These are phyloP conservation scores for Xerocomellus intermedius DNA, from an alignment of 768 basidiomycete genomes.

Conservation along the genomic window DNA sequence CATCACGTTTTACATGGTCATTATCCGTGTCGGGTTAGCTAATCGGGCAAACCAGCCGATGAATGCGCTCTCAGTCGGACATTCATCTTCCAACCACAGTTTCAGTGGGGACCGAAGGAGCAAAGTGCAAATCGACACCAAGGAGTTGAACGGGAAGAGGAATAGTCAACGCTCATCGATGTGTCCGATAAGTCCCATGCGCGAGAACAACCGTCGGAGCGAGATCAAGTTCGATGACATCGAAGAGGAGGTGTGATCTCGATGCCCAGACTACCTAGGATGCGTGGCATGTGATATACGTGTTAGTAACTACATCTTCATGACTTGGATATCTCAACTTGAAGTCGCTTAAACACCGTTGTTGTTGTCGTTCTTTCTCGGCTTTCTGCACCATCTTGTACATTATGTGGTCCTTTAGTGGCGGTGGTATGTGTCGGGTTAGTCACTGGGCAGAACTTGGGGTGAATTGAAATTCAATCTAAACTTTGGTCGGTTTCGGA, in stretches of 20 bases:
- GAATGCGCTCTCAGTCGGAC: background rate
- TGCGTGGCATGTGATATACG: background rate
- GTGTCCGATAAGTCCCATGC: background rate
- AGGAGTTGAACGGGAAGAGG: background rate
- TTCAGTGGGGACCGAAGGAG: background rate
- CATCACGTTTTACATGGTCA: conserved; percentile 44
- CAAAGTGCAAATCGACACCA: conserved; percentile 5
- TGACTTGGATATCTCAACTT: background rate
- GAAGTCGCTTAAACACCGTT: background rate
- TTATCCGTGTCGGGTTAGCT: conserved; percentile 35
- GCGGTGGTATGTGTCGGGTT: no score
- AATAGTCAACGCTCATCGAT: background rate
- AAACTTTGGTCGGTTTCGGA: background rate
- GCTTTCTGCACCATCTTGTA: background rate
- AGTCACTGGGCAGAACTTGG: background rate
- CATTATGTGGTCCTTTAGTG: background rate
- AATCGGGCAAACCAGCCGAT: background rate
- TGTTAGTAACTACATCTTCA: background rate
- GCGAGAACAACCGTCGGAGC: background rate
- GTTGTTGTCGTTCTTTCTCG: background rate
- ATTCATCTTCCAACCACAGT: background rate
- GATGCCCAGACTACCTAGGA: background rate
- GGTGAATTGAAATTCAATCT: no score
- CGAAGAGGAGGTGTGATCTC: background rate
- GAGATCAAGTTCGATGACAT: background rate